Percentiles rank a stretch among this genome's conserved stretches.
Evolutionary conservation across 129 eudicot genomes (phyloP).

Genomic region (Helianthus annuus): HanXRQr2.0-SUNRISE NC_035436.2:204263735-204264234

Average conservation of each 20-base stretch:
- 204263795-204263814: slow-evolving; percentile 59
- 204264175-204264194: slow-evolving; percentile 68
- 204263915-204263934: slow-evolving; percentile 52
- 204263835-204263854: slow-evolving; percentile 72
- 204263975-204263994: slow-evolving; percentile 75
- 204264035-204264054: slow-evolving; percentile 65
- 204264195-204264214: slow-evolving; percentile 64
- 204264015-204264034: slow-evolving; percentile 69
- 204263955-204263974: slow-evolving; percentile 70
- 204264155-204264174: slow-evolving; percentile 62
- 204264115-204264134: slow-evolving; percentile 38
- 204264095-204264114: slow-evolving; percentile 55
- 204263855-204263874: slow-evolving; percentile 61
- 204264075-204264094: slow-evolving; percentile 68
- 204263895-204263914: slow-evolving; percentile 49
- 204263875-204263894: slow-evolving; percentile 56
- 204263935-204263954: slow-evolving; percentile 72
- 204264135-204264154: slow-evolving; percentile 32
- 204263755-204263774: slow-evolving; percentile 55
- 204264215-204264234: slow-evolving; percentile 54
- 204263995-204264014: slow-evolving; percentile 52
- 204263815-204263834: slow-evolving; percentile 57
- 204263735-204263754: slow-evolving; percentile 60
- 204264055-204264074: slow-evolving; percentile 80
- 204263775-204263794: slow-evolving; percentile 60